These are phyloP conservation scores for Ceratocystis diversiconidia DNA, from an alignment of 2,329 filamentous ascomycete species.

Conservation along the genomic window DNA sequence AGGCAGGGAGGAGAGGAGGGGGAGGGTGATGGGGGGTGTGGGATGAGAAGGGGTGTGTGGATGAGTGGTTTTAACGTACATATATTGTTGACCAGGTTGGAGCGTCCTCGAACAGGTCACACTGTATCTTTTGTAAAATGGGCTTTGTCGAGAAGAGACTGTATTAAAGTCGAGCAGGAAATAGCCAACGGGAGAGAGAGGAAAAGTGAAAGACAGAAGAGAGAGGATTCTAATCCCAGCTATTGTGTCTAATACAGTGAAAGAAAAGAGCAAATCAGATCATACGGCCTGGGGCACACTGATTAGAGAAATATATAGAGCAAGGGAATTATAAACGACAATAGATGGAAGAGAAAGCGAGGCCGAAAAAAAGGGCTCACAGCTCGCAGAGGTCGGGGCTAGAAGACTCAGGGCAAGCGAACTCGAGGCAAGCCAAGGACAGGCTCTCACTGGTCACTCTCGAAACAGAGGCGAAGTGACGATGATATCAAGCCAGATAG, in stretches of 20 bases:
- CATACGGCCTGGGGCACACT: not conserved
- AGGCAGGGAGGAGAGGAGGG: not conserved
- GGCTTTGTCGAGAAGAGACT: too few relatives aligned
- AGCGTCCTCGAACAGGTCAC: not conserved
- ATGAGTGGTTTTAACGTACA: not conserved
- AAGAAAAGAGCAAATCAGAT: not conserved
- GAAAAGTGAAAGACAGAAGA: not conserved
- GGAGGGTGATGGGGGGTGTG: not conserved
- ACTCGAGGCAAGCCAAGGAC: not conserved
- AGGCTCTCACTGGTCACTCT: constrained; percentile 3
- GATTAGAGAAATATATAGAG: not conserved
- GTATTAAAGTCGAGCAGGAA: not conserved
- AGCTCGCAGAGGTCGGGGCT: not conserved
- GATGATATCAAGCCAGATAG: not conserved
- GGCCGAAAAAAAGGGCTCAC: not conserved
- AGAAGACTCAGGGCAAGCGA: not conserved
- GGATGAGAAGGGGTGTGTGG: not conserved
- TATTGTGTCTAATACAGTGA: not conserved
- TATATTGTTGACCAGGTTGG: not conserved
- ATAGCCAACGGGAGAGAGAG: not conserved
- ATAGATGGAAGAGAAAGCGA: not conserved
- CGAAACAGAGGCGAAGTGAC: constrained; percentile 8
- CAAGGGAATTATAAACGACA: not conserved
- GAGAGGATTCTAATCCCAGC: not conserved
- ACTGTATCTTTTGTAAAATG: not conserved